Evolutionary conservation across 2,329 filamentous ascomycete genomes (phyloP).

Genomic region (Torrubiellomyces zombiae): DNA sequence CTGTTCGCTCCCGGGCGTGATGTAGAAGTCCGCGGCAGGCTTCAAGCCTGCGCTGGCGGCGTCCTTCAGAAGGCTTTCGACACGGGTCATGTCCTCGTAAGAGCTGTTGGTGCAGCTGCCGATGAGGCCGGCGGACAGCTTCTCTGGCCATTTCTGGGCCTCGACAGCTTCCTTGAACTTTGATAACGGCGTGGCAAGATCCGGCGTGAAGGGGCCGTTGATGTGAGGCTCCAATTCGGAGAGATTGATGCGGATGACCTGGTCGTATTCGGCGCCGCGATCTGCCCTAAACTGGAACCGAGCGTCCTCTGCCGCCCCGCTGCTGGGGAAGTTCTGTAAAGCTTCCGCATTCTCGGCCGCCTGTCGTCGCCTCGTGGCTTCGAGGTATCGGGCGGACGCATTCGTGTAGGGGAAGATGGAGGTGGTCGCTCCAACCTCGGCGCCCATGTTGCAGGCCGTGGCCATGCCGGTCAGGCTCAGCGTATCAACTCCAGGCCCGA

Average conservation of each 20-base stretch:
- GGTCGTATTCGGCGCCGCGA: conserved; percentile 69
- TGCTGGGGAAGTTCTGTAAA: conserved; percentile 35
- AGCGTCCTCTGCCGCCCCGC: conserved; percentile 25
- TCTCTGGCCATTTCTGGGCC: conserved; percentile 77
- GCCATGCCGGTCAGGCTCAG: conserved; percentile 89
- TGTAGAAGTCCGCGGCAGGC: conserved; percentile 82
- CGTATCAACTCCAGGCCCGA: conserved; percentile 75
- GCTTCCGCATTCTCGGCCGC: conserved; percentile 52
- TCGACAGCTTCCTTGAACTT: conserved; percentile 74
- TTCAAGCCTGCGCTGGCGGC: conserved; percentile 77
- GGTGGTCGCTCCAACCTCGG: conserved; percentile 87
- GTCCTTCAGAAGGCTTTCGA: conserved; percentile 84
- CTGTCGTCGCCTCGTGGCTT: conserved; percentile 52
- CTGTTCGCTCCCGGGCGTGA: conserved; percentile 92
- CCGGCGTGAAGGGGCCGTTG: conserved; percentile 93
- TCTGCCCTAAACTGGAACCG: conserved; percentile 60
- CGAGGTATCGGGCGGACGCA: conserved; percentile 70
- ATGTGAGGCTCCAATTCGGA: conserved; percentile 86
- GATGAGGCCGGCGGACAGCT: conserved; percentile 83
- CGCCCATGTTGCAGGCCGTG: conserved; percentile 79
- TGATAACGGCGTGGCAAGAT: conserved; percentile 83
- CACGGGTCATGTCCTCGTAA: conserved; percentile 95
- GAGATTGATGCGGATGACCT: conserved; percentile 79
- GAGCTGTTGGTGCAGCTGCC: conserved; percentile 98
- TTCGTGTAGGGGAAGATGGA: conserved; percentile 87